Evolutionary conservation across 139 green algal species (phyloP), one percentile per base, ranked within the genome.

Genomic region (Nannochloris sp.): DNA sequence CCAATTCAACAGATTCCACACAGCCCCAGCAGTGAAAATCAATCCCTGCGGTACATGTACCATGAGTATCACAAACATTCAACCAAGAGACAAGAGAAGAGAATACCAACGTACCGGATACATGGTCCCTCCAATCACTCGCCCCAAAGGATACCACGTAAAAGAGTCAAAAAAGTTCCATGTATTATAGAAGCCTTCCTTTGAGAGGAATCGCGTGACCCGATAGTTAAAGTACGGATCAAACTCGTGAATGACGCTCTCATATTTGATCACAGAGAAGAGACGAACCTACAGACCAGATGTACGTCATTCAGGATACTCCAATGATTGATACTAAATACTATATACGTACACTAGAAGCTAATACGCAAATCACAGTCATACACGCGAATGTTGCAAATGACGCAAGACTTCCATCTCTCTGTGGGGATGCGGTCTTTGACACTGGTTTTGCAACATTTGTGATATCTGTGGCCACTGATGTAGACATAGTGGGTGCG

Each of bases 231-330:
- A 93, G 70, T 91, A 92, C 0, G 83, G 85, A 62, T 92, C 85
- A 66, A 88, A 80, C 70, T 87, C 83, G 65, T 96, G 89, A 65
- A 96, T 96, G 17, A 96, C 86, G 12, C 63, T 83, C 68, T 96
- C 89, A 60, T 95, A 96, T 56, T 95, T 95, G 25, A 96, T 79
- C 0, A 97, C 87, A 1, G 82, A 93, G 67, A 97, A 97, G 0
- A 97, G 66, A 6, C 89, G 83, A 53, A 78, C 71, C 71, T 78
- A 51, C 31, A 46, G 56, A 40, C 9, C 33, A 40, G 8, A 40
- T 40, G 9, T 40, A 12, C 33, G 5, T 11, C 33, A 40, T 40
- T 40, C 11, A 40, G 33, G 8, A 13, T 4, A 11, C 11, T 40
- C 0, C 11, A 13, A 23, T 23, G 20, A 23, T 23, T 23, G 0